phyloP scores from a whole-genome alignment of 176 grass and related monocot species.

The Bonia amplexicaulis region DNA sequence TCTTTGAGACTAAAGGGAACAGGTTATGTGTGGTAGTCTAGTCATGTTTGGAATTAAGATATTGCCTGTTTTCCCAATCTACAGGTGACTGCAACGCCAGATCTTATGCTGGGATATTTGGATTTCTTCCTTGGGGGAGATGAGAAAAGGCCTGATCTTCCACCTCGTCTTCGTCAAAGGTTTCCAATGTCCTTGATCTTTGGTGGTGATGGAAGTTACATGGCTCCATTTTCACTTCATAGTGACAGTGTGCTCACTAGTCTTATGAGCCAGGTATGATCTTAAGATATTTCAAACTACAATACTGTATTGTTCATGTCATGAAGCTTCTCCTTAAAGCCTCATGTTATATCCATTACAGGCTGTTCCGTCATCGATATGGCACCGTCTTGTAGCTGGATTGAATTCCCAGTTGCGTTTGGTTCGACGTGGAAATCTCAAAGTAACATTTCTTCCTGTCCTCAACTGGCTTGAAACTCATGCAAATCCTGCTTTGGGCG shows the following conservation, averaged over 20 bases:
- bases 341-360: conserved; percentile 29
- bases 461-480: conserved; percentile 89
- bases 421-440: conserved; percentile 79
- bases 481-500: conserved; percentile 68
- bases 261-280: conserved; percentile 90
- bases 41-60: background rate
- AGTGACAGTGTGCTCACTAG: conserved; percentile 98
- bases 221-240: conserved; percentile 95
- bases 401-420: conserved; percentile 90
- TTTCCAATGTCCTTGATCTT: conserved; percentile 91
- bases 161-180: conserved; percentile 89
- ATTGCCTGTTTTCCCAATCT: conserved; percentile 16
- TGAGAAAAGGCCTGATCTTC: conserved; percentile 97
- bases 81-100: conserved; percentile 89
- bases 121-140: conserved; percentile 99
- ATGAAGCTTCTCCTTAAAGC: background rate
- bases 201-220: conserved; percentile 97
- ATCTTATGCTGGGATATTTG: conserved; percentile 94
- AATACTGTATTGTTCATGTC: background rate
- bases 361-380: conserved; percentile 90
- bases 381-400: conserved; percentile 96
- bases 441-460: conserved; percentile 65
- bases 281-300: conserved; percentile 12
- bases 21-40: background rate
- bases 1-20: background rate